Base-by-base conservation (phyloP, 192 early-diverging fungal species). In the Coemansia sp. region DNA sequence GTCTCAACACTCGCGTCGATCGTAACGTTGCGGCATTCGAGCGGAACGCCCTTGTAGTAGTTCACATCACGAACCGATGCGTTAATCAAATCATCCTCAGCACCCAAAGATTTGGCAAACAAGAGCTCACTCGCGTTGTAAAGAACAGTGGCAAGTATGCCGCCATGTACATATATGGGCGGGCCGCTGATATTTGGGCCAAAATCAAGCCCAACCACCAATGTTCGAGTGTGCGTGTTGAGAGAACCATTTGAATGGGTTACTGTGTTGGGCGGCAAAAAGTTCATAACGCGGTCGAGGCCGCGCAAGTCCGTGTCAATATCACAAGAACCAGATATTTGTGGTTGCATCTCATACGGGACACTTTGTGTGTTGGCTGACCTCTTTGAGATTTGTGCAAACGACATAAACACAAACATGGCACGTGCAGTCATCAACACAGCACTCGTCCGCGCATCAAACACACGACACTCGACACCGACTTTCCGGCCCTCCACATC, bases 151-250 rank as follows among this genome's bases (percentile, higher is more conserved):
- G 51, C 64, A 8, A 76, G 57, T 9, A 76, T 17, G 6, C 74
- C 74, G 48, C 74, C 74, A 53, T 76, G 74, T 1, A 76, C 61
- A 16, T 76, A 66, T 45, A 56, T 62, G 11, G 64, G 64, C 47
- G 68, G 68, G 0, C 74, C 74, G 22, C 39, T 50, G 10, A 70
- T 26, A 1, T 64, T 38, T 6, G 49, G 17, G 21, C 43, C 56
- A 59, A 76, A 76, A 11, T 61, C 65, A 16, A 70, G 38, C 49
- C 31, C 10, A 7, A 58, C 54, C 10, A 25, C 50, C 37, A 76
- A 10, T 0, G 4, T 31, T 8, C 6, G 31, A 8, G 31, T 53
- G 61, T 12, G 23, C 35, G 6, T 14, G 31, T 61, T 67, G 8
- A 64, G 4, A 1, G 16, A 31, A 9, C 68, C 74, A n/a, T 17